Evolutionary conservation across 768 basidiomycete species (phyloP), one percentile per base, ranked within the genome.

Genomic region (Collybiopsis luxurians): DNA sequence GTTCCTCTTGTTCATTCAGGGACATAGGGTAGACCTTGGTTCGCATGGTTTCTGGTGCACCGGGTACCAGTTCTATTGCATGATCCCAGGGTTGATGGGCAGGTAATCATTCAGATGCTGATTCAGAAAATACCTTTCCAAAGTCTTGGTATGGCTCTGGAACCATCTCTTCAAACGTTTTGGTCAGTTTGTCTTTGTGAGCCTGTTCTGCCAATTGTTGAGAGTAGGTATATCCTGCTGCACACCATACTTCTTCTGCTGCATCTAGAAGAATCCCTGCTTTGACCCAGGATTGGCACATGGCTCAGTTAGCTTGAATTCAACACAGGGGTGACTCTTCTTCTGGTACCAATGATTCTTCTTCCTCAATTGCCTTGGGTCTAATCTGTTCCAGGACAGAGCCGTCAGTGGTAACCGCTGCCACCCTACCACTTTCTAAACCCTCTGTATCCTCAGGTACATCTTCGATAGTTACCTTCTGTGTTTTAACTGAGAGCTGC

Each of bases 51-150:
- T n/a, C n/a, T n/a, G n/a, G n/a, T n/a, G n/a, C n/a, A n/a, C n/a
- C n/a, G n/a, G n/a, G n/a, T n/a, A n/a, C n/a, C n/a, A n/a, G n/a
- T n/a, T n/a, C n/a, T n/a, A n/a, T n/a, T n/a, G n/a, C n/a, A n/a
- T n/a, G n/a, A n/a, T n/a, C n/a, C n/a, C n/a, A n/a, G n/a, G n/a
- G n/a, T n/a, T n/a, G n/a, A n/a, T n/a, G n/a, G n/a, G n/a, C n/a
- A n/a, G n/a, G n/a, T n/a, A n/a, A n/a, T n/a, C n/a, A n/a, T n/a
- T n/a, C 69, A 26, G 67, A 67, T 4, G 65, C 57, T 2, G 34
- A 28, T 5, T 65, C 53, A 1, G 61, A 62, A 54, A 74, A 72
- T 7, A 71, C 64, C 23, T 64, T 56, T 9, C 62, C 53, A 24
- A 60, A 67, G 27, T 64, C 52, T 49, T 62, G 66, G 28, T 63